These are phyloP conservation scores for Populus hybrid DNA, from an alignment of 441 rosid genomes.

Conservation along the genomic window DNA sequence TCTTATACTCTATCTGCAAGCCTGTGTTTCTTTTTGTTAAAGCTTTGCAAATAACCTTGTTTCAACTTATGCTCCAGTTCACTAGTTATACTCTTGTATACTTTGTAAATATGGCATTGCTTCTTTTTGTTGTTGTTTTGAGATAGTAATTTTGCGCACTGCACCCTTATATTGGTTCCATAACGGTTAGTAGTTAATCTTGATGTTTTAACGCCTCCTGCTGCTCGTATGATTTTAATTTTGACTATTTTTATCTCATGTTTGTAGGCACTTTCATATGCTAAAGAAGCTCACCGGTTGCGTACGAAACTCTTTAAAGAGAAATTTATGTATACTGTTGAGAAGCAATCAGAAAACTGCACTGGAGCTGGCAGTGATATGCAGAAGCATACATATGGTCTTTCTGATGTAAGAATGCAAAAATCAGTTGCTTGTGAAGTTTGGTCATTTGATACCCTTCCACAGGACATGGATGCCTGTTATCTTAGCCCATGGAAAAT, in stretches of 20 bases:
- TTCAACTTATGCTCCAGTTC: neutral
- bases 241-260: slow-evolving; percentile 14
- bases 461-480: slow-evolving; percentile 42
- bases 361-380: slow-evolving; percentile 38
- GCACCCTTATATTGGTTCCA: neutral
- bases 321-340: slow-evolving; percentile 63
- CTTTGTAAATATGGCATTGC: neutral
- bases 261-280: slow-evolving; percentile 73
- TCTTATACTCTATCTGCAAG: neutral
- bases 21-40: neutral
- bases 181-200: neutral
- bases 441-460: slow-evolving; percentile 48
- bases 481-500: slow-evolving; percentile 93
- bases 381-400: slow-evolving; percentile 38
- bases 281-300: slow-evolving; percentile 75
- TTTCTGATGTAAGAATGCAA: slow-evolving; percentile 43
- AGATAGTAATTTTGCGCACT: neutral
- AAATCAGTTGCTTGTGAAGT: slow-evolving; percentile 51
- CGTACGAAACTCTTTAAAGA: slow-evolving; percentile 74
- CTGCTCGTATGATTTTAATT: neutral
- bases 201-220: neutral
- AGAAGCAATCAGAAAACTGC: slow-evolving; percentile 44
- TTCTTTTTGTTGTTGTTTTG: neutral
- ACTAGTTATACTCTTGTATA: neutral
- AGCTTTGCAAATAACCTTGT: neutral